These are phyloP conservation scores for Phaeoacremonium minimum DNA, from an alignment of 2,329 filamentous ascomycete species.

Conservation along the genomic window DNA sequence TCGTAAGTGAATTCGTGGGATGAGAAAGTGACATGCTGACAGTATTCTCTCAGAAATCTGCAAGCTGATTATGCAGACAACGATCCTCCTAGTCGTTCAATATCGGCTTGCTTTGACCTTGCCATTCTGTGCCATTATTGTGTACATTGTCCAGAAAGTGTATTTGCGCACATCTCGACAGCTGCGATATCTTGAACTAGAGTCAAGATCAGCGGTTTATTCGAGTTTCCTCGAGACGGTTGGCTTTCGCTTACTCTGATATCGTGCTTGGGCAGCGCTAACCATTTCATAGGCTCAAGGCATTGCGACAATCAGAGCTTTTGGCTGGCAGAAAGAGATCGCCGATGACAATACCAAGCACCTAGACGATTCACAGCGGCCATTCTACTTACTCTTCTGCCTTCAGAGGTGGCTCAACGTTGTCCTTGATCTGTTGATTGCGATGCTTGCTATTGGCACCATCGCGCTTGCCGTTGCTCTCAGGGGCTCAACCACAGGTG, in stretches of 20 bases:
- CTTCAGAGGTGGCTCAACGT: conserved; percentile 50
- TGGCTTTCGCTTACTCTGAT: too few relatives aligned
- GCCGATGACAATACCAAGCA: conserved; percentile 13
- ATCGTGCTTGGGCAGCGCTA: too few relatives aligned
- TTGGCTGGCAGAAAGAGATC: conserved; percentile 33
- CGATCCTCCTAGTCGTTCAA: conserved; percentile 38
- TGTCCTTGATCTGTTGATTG: conserved; percentile 44
- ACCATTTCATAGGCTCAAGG: conserved; percentile 25
- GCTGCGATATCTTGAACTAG: conserved; percentile 49
- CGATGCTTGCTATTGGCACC: conserved; percentile 34
- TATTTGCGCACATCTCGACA: conserved; percentile 54
- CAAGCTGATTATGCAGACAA: conserved; percentile 35
- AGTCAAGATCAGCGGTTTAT: conserved; percentile 44
- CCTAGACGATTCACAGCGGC: conserved; percentile 40
- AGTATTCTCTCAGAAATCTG: conserved; percentile 23
- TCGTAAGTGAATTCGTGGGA: conserved; percentile 27
- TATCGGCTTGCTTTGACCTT: conserved; percentile 39
- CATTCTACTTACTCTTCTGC: conserved; percentile 43
- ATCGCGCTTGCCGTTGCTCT: conserved; percentile 19
- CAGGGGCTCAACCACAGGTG: conserved; percentile 15
- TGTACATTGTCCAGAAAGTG: conserved; percentile 43
- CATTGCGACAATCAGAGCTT: conserved; percentile 40
- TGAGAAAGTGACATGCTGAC: conserved; percentile 11
- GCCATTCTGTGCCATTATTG: conserved; percentile 33
- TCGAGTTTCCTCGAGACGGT: conserved; percentile 34